These are phyloP conservation scores for Claviceps cyperi DNA, from an alignment of 2,329 filamentous ascomycete genomes.

Conservation along the genomic window DNA sequence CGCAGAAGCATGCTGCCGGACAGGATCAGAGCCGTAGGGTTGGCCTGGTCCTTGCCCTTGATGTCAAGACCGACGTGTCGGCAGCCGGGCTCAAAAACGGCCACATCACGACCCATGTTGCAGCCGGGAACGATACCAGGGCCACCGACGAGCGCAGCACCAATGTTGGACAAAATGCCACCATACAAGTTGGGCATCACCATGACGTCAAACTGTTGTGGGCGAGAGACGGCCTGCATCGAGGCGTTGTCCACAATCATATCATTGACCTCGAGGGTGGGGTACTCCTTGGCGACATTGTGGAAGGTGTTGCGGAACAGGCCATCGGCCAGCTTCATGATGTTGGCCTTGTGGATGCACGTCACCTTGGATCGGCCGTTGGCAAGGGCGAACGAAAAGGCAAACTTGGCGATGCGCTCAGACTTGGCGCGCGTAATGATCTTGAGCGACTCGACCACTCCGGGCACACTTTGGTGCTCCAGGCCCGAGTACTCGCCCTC, in stretches of 20 bases:
- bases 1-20: slow-evolving; percentile 94
- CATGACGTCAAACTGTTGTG: slow-evolving; percentile 98
- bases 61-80: slow-evolving; percentile 98
- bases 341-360: slow-evolving; percentile 99
- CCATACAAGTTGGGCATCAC: slow-evolving; percentile 99
- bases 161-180: slow-evolving; percentile 97
- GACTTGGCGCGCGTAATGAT: slow-evolving; percentile 99
- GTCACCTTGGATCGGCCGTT: slow-evolving; percentile 99
- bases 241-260: slow-evolving; percentile 99
- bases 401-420: slow-evolving; percentile 98
- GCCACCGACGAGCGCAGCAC: slow-evolving; percentile 89
- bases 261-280: slow-evolving; percentile 89
- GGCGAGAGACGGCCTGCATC: slow-evolving; percentile 94
- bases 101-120: slow-evolving; percentile 98
- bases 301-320: slow-evolving; percentile 98
- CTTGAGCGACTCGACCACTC: slow-evolving; percentile 98
- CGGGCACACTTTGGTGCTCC: slow-evolving; percentile 92
- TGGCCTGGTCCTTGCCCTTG: slow-evolving; percentile 98
- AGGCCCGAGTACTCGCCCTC: slow-evolving; percentile 99
- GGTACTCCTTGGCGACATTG: slow-evolving; percentile 84
- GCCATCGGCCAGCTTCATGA: slow-evolving; percentile 99
- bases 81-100: slow-evolving; percentile 97
- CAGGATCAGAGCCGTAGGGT: slow-evolving; percentile 90
- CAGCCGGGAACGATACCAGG: slow-evolving; percentile 94
- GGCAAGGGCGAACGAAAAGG: slow-evolving; percentile 92